phyloP scores from a whole-genome alignment of 805 yeast genomes.

The Starmerella floricola region DNA sequence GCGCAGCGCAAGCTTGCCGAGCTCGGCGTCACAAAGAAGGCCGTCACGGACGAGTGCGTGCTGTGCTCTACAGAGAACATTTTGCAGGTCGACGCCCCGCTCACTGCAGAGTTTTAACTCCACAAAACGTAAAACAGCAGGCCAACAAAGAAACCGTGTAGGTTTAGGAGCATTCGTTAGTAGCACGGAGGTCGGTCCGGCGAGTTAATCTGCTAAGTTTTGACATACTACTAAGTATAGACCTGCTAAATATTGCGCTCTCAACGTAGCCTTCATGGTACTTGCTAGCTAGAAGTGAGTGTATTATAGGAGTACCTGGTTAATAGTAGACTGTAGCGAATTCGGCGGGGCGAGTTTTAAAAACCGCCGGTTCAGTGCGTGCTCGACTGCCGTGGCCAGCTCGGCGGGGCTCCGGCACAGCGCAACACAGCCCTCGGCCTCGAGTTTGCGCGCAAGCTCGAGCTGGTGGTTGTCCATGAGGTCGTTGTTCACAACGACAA shows the following conservation, averaged over 20 bases:
- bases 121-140: neutral
- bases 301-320: neutral
- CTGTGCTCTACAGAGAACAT: constrained; percentile 67
- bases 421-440: constrained; percentile 6
- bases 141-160: neutral
- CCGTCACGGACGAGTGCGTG: constrained; percentile 50
- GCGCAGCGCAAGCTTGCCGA: constrained; percentile 44
- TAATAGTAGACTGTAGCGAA: constrained; percentile 1
- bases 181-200: too few relatives aligned
- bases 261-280: too few relatives aligned
- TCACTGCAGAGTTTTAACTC: constrained; percentile 24
- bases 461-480: constrained; percentile 83
- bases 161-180: too few relatives aligned
- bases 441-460: constrained; percentile 56
- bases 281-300: too few relatives aligned
- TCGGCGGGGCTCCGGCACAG: constrained; percentile 1
- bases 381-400: constrained; percentile 1
- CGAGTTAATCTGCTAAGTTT: too few relatives aligned
- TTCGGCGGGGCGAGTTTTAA: constrained; percentile 9
- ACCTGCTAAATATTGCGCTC: neutral
- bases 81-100: constrained; percentile 52
- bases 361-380: neutral
- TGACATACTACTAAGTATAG: neutral
- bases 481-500: constrained; percentile 48
- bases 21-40: neutral